These are phyloP conservation scores for Eucalyptus sp. DNA, from an alignment of 345 rosid species.

Conservation along the genomic window DNA sequence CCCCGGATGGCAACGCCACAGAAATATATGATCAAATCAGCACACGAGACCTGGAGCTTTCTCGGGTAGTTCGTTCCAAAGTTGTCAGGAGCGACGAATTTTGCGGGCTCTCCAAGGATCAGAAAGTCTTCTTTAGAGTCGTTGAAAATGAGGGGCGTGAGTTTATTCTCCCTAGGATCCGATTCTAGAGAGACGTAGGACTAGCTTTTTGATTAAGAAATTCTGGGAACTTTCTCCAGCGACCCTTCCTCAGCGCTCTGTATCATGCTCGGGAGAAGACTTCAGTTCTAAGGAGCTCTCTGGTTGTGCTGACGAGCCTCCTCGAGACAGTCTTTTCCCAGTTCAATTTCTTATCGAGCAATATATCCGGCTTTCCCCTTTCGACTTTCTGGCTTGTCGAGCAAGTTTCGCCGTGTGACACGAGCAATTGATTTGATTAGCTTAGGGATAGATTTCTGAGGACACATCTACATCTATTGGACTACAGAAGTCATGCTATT, in stretches of 20 bases:
- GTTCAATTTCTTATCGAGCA: neutral
- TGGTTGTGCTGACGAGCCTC: neutral
- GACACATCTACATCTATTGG: neutral
- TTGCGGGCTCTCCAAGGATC: neutral
- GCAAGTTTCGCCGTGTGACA: neutral
- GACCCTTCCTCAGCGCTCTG: neutral
- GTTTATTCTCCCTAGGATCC: neutral
- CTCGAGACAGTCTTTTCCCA: neutral
- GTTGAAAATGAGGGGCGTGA: neutral
- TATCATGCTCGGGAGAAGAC: neutral
- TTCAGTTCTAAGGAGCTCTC: neutral
- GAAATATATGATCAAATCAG: no score
- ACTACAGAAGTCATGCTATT: neutral
- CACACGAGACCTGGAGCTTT: neutral
- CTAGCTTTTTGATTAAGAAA: neutral
- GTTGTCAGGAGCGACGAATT: neutral
- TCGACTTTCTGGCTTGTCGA: neutral
- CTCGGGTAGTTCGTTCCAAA: neutral
- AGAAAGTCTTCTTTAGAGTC: neutral
- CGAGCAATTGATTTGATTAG: neutral
- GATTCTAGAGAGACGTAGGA: neutral
- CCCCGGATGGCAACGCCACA: neutral
- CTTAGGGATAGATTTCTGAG: neutral
- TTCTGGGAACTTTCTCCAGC: neutral
- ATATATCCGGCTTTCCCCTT: neutral